phyloP scores from a whole-genome alignment of 371 early-diverging fungal species.

The Chytridium lagenaria region DNA sequence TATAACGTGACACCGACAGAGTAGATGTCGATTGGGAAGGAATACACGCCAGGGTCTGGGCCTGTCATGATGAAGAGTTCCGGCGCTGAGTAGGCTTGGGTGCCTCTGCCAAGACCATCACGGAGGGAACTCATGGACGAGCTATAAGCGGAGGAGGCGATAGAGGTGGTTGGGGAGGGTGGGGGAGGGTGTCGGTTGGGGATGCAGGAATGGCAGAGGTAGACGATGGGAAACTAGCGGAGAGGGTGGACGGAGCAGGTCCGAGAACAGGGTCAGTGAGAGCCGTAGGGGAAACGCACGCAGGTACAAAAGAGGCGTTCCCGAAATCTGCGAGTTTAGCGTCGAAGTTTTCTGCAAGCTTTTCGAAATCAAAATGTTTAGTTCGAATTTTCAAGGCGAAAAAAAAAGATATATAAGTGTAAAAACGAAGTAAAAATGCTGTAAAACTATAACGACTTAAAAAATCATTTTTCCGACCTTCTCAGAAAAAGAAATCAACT shows the following conservation, averaged over 20 bases:
- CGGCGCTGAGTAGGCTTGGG: conserved; percentile 76
- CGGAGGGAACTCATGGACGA: conserved; percentile 44
- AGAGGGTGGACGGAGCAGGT: conserved; percentile 4
- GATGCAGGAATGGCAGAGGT: neutral
- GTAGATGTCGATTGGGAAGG: conserved; percentile 70
- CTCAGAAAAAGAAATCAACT: conserved; percentile 28
- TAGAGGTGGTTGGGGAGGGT: conserved; percentile 8
- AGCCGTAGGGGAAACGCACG: conserved; percentile 26
- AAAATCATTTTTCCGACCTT: no score
- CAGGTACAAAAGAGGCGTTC: conserved; percentile 62
- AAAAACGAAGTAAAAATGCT: neutral
- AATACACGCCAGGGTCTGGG: conserved; percentile 40
- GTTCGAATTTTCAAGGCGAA: neutral
- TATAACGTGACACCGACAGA: conserved; percentile 82
- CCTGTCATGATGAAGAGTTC: conserved; percentile 42
- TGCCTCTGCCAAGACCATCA: conserved; percentile 72
- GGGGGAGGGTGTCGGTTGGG: neutral
- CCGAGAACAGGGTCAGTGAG: neutral
- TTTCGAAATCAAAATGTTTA: neutral
- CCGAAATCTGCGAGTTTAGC: conserved; percentile 70
- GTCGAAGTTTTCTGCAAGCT: conserved; percentile 51
- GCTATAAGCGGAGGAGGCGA: conserved; percentile 16
- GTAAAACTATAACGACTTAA: no score
- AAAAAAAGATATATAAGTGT: neutral
- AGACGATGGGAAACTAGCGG: neutral